Conservation (phyloP, 495 filamentous ascomycete genomes). For the Cenococcum geophilum region DNA sequence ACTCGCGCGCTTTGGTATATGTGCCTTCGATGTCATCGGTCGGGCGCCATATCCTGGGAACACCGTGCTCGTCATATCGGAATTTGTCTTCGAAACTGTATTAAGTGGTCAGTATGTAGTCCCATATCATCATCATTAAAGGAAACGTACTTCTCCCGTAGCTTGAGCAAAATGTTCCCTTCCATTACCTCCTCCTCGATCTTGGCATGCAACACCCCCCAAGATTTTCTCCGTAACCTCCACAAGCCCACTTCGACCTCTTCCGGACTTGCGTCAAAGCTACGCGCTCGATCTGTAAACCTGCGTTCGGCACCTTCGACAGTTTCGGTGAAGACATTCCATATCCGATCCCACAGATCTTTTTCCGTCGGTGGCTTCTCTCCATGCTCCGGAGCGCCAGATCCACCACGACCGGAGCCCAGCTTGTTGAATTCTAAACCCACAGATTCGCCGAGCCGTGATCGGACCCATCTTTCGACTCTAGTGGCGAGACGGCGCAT, state of each 20-base stretch:
- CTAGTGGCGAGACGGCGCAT: slow-evolving; percentile 87
- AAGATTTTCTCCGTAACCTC: slow-evolving; percentile 85
- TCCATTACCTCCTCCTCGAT: slow-evolving; percentile 98
- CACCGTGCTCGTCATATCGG: slow-evolving; percentile 91
- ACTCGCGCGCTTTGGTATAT: slow-evolving; percentile 85
- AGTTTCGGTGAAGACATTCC: slow-evolving; percentile 77
- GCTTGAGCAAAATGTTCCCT: slow-evolving; percentile 88
- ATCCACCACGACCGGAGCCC: slow-evolving; percentile 74
- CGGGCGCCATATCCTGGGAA: slow-evolving; percentile 93
- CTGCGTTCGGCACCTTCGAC: slow-evolving; percentile 77
- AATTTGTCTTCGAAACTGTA: slow-evolving; percentile 87
- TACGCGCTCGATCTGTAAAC: slow-evolving; percentile 80
- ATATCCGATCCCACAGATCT: slow-evolving; percentile 93
- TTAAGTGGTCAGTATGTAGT: background rate
- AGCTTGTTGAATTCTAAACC: slow-evolving; percentile 93
- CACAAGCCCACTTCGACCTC: slow-evolving; percentile 92
- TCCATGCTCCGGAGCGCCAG: slow-evolving; percentile 69
- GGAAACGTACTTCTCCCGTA: slow-evolving; percentile 66
- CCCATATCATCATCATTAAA: background rate
- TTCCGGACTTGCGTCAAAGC: slow-evolving; percentile 85
- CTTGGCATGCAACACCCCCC: slow-evolving; percentile 81
- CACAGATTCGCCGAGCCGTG: slow-evolving; percentile 77
- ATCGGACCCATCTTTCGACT: slow-evolving; percentile 87
- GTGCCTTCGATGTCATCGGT: slow-evolving; percentile 94
- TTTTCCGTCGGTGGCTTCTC: slow-evolving; percentile 67